Base-by-base conservation (phyloP, 441 rosid species). In the Daphne laureola region DNA sequence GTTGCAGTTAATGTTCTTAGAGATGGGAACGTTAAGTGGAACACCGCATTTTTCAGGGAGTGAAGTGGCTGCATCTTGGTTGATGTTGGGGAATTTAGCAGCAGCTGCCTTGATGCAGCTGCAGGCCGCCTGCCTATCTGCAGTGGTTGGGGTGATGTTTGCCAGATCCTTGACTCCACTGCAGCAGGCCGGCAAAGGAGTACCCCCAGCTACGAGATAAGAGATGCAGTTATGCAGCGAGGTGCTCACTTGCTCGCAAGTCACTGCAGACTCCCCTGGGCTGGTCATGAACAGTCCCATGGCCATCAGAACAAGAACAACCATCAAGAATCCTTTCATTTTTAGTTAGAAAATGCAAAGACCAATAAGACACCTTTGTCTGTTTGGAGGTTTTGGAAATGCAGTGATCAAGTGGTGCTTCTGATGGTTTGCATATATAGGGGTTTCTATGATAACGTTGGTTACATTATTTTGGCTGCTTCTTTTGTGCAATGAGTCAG, bases 31-130 rank as follows among this genome's bases (percentile, higher is more conserved):
- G 25, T 62, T 41, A 17, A 70, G 0, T 0, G 43, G 16, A 23
- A 75, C 63, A 0, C 61, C 59, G 51, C 78, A 78, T 57, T 64
- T 64, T 7, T 53, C 43, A 21, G 78, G 74, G 35, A 75, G 83
- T 27, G 72, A 46, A 0, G 74, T 27, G 43, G 74, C 80, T 0
- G 70, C 72, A 43, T 43, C 69, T 6, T 51, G 61, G 12, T 67
- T 69, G 4, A 78, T 58, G 8, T 57, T 49, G 0, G 66, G 65
- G 17, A 56, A 16, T 16, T 8, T 15, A 8, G 56, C 50, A 0
- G 73, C 73, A 5, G 79, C 72, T 0, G 63, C 43, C 59, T 77
- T 66, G 8, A 64, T 18, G 54, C 77, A 68, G 16, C 55, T 51
- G 47, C 75, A 73, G 0, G 79, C 75, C 3, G 59, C 68, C 15